Evolutionary conservation across 257 asterid species (phyloP).

Genomic region (Solanum microdontum): DNA sequence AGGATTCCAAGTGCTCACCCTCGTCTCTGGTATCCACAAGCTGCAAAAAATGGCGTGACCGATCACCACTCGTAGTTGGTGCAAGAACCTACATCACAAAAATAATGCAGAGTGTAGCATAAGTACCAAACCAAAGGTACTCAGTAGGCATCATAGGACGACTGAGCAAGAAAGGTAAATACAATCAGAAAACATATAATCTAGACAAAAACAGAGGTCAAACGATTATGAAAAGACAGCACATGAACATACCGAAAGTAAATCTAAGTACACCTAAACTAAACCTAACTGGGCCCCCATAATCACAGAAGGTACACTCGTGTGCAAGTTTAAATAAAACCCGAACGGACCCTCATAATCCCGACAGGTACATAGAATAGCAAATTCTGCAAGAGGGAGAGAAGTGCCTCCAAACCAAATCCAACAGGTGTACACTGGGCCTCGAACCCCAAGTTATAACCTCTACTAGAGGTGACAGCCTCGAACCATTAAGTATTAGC

Average conservation of each 20-base stretch:
- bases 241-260: not conserved
- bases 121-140: not conserved
- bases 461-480: not conserved
- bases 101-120: not conserved
- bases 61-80: not conserved
- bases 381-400: not conserved
- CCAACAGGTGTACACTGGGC: accelerated
- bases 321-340: not conserved
- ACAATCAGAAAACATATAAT: not conserved
- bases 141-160: not conserved
- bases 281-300: not conserved
- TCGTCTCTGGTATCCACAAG: too few species aligned
- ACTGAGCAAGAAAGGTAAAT: not conserved
- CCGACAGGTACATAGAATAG: accelerated
- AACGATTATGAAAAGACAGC: too few species aligned
- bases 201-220: not conserved
- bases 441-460: not conserved
- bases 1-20: not conserved
- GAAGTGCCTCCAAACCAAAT: not conserved
- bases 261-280: not conserved
- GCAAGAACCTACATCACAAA: not conserved
- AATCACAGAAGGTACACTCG: not conserved
- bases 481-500: too few species aligned
- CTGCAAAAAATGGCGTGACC: not conserved
- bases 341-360: not conserved